Conservation (phyloP, 345 rosid species). For the Citrus unshiu region DNA sequence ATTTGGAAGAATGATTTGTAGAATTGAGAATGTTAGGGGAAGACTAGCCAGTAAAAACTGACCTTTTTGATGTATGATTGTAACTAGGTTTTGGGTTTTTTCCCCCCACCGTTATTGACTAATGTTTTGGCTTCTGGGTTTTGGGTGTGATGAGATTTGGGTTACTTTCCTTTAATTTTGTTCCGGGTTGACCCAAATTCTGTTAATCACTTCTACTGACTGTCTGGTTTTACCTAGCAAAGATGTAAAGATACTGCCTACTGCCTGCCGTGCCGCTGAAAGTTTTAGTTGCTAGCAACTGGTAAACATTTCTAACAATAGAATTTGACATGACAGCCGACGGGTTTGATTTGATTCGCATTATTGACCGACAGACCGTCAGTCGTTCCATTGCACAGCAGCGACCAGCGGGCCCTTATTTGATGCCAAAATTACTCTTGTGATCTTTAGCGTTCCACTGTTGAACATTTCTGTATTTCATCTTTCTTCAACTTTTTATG, state of each 20-base stretch:
- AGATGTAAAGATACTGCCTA: slow-evolving; percentile 12
- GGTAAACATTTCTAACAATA: neutral
- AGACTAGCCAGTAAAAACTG: slow-evolving; percentile 30
- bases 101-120: neutral
- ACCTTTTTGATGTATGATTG: slow-evolving; percentile 35
- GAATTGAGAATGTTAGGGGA: slow-evolving; percentile 5
- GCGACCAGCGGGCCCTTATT: neutral
- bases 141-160: slow-evolving; percentile 27
- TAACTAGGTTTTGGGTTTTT: slow-evolving; percentile 29
- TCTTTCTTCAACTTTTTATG: neutral
- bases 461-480: neutral
- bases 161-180: slow-evolving; percentile 26
- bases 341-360: neutral
- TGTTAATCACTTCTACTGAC: slow-evolving; percentile 15
- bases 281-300: too few relatives aligned
- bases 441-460: neutral
- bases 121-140: slow-evolving; percentile 15
- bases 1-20: slow-evolving; percentile 19
- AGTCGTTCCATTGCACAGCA: neutral
- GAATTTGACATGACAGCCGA: neutral
- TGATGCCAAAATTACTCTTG: neutral
- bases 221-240: slow-evolving; percentile 18
- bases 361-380: neutral
- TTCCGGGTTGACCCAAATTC: slow-evolving; percentile 25
- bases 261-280: neutral